Conservation (phyloP, 805 yeast species). For the Sungouiozyma ichnusensis region DNA sequence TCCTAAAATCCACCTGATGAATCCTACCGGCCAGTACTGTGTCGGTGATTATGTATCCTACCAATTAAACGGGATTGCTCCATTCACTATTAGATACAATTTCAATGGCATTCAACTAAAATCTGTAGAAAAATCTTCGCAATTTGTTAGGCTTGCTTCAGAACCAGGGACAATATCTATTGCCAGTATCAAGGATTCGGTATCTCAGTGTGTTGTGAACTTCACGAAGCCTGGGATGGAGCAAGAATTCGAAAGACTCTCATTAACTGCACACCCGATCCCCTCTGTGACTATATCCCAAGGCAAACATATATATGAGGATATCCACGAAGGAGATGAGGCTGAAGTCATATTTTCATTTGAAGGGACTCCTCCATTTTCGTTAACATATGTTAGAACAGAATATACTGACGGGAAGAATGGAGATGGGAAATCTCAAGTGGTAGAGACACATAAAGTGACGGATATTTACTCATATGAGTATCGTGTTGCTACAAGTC, state of each 20-base stretch:
- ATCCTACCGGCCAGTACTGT: slow-evolving; percentile 50
- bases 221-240: slow-evolving; percentile 34
- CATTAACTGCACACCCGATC: slow-evolving; percentile 40
- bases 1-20: slow-evolving; percentile 49
- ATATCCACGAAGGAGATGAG: slow-evolving; percentile 90
- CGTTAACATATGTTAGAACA: slow-evolving; percentile 72
- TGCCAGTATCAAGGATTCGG: slow-evolving; percentile 60
- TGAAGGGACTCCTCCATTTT: slow-evolving; percentile 84
- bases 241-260: slow-evolving; percentile 25
- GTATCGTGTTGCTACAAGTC: slow-evolving; percentile 61
- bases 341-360: slow-evolving; percentile 78
- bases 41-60: slow-evolving; percentile 86
- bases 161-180: slow-evolving; percentile 70
- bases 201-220: slow-evolving; percentile 60
- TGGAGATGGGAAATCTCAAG: slow-evolving; percentile 40
- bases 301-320: slow-evolving; percentile 66
- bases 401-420: slow-evolving; percentile 34
- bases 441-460: slow-evolving; percentile 49
- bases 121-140: slow-evolving; percentile 41
- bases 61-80: slow-evolving; percentile 66
- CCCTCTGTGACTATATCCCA: slow-evolving; percentile 77
- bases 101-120: slow-evolving; percentile 55
- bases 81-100: slow-evolving; percentile 63
- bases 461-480: slow-evolving; percentile 57
- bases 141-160: slow-evolving; percentile 63